Evolutionary conservation across 768 basidiomycete genomes (phyloP).

Genomic region (Termitomyces sp.): DNA sequence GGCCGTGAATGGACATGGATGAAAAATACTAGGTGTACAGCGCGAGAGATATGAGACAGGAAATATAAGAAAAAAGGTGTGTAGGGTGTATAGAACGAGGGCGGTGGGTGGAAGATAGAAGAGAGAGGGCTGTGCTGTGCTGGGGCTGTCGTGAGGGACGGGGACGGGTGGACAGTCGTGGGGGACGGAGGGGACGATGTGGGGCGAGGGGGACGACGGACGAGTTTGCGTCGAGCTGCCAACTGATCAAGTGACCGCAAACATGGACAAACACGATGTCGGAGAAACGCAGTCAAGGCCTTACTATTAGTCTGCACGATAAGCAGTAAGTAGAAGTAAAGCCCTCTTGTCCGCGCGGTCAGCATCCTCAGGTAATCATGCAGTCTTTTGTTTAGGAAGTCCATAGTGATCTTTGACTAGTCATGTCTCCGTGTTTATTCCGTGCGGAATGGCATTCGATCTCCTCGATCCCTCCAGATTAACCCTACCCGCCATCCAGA

Average conservation of each 20-base stretch:
- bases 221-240: conserved; percentile 14
- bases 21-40: conserved; percentile 10
- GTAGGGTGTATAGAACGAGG: conserved; percentile 10
- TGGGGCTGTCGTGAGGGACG: neutral
- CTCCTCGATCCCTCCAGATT: neutral
- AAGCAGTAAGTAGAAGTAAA: neutral
- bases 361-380: neutral
- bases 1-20: conserved; percentile 69
- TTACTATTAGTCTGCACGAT: neutral
- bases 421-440: neutral
- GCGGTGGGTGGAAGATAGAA: conserved; percentile 15
- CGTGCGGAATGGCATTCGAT: neutral
- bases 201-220: conserved; percentile 12
- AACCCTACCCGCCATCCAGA: neutral
- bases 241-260: conserved; percentile 31
- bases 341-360: neutral
- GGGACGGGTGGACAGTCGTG: neutral
- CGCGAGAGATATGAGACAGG: conserved; percentile 6
- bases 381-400: neutral
- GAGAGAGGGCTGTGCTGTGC: neutral
- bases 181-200: neutral
- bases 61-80: conserved; percentile 9
- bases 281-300: neutral
- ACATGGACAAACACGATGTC: conserved; percentile 22
- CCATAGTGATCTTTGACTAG: neutral